Conservation (phyloP, 148 eudicot genomes). For the Suaeda aralocaspica region DNA sequence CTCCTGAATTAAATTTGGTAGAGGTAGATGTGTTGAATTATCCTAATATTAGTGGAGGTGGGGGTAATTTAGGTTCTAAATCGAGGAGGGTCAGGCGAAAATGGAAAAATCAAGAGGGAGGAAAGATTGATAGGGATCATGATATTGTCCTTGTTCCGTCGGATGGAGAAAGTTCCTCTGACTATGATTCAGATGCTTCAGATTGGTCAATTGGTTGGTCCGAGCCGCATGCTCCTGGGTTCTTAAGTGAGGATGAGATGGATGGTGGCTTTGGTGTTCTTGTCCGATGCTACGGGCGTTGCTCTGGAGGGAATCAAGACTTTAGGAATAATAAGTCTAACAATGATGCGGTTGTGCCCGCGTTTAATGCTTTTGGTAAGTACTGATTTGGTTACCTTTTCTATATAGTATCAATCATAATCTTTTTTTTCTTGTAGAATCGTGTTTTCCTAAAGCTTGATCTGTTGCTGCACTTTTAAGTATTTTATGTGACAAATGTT, state of each 20-base stretch:
- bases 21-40: constrained; percentile 50
- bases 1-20: constrained; percentile 37
- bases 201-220: constrained; percentile 98
- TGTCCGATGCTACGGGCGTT: constrained; percentile 76
- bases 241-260: constrained; percentile 76
- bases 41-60: constrained; percentile 32
- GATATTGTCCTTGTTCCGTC: constrained; percentile 78
- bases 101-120: constrained; percentile 49
- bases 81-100: constrained; percentile 50
- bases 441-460: neutral
- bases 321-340: neutral
- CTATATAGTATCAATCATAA: neutral
- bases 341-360: constrained; percentile 10
- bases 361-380: constrained; percentile 22
- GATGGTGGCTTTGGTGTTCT: constrained; percentile 84
- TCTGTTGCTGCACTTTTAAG: neutral
- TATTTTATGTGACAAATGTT: neutral
- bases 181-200: constrained; percentile 78
- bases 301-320: constrained; percentile 25
- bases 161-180: constrained; percentile 69
- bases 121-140: constrained; percentile 61
- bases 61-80: constrained; percentile 29
- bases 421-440: neutral
- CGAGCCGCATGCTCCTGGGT: constrained; percentile 79
- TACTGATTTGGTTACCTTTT: neutral